A percentile compares a stretch with the other conserved stretches of the same genome.
Evolutionary conservation across 2,329 filamentous ascomycete genomes (phyloP).

Genomic region (Verticillium klebahnii): DNA sequence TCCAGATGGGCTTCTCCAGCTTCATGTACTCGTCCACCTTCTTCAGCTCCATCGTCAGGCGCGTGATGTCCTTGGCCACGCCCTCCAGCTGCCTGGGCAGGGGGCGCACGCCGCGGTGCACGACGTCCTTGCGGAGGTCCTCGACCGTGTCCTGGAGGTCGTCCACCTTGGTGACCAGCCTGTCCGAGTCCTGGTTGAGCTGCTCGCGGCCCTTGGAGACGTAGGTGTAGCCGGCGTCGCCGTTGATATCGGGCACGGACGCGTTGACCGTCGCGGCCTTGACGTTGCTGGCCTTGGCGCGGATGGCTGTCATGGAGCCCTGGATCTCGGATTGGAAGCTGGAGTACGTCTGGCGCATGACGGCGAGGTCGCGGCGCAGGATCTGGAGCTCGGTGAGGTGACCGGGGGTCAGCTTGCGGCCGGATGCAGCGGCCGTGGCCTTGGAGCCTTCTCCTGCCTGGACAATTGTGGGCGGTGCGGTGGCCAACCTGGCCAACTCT

Average conservation of each 20-base stretch:
- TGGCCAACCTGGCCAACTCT: constrained; percentile 66
- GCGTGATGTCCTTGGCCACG: constrained; percentile 82
- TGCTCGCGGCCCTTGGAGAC: constrained; percentile 84
- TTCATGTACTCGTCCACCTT: constrained; percentile 91
- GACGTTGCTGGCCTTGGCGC: constrained; percentile 74
- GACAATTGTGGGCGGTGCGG: constrained; percentile 38
- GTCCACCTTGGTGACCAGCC: constrained; percentile 86
- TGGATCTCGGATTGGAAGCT: constrained; percentile 86
- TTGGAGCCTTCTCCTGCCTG: constrained; percentile 36
- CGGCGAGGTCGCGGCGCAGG: constrained; percentile 81
- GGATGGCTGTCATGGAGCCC: constrained; percentile 78
- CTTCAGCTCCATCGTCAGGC: constrained; percentile 80
- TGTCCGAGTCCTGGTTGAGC: constrained; percentile 82
- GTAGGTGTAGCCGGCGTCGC: constrained; percentile 77
- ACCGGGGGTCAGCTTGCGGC: constrained; percentile 45
- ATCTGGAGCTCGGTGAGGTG: constrained; percentile 76
- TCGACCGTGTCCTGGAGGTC: constrained; percentile 97
- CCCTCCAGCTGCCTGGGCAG: constrained; percentile 83
- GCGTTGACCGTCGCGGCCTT: constrained; percentile 71
- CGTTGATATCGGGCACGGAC: constrained; percentile 65
- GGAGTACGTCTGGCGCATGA: constrained; percentile 89
- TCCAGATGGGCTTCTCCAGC: constrained; percentile 93
- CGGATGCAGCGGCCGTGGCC: constrained; percentile 20
- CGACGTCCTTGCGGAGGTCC: constrained; percentile 95
- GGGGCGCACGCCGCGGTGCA: constrained; percentile 85